These are phyloP conservation scores for Stagonosporopsis vannaccii DNA, from an alignment of 2,329 filamentous ascomycete genomes.

Conservation along the genomic window DNA sequence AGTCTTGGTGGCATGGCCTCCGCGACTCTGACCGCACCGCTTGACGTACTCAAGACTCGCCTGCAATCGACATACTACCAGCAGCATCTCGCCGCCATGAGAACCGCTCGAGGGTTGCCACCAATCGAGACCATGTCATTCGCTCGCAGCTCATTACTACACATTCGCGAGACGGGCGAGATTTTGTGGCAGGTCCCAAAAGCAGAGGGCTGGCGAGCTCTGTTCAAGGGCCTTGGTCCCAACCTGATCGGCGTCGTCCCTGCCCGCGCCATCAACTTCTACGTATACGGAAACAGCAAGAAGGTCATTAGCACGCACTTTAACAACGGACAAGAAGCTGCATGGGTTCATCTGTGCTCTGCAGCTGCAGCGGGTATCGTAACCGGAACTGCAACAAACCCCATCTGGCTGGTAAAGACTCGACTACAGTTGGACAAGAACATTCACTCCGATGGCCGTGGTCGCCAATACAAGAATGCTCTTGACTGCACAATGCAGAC, in stretches of 20 bases:
- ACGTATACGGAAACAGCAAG: constrained; percentile 91
- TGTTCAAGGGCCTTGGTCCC: constrained; percentile 93
- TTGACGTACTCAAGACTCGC: constrained; percentile 92
- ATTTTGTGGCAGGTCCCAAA: constrained; percentile 83
- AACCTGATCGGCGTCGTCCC: constrained; percentile 91
- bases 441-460: constrained; percentile 65
- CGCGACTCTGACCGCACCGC: constrained; percentile 88
- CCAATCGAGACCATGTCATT: constrained; percentile 68
- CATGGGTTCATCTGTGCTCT: constrained; percentile 79
- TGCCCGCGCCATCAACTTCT: constrained; percentile 91
- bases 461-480: constrained; percentile 83
- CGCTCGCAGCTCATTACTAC: constrained; percentile 70
- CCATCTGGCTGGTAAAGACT: constrained; percentile 97
- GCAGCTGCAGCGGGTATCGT: constrained; percentile 81
- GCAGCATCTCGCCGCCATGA: constrained; percentile 74
- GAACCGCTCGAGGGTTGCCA: constrained; percentile 64
- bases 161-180: constrained; percentile 84
- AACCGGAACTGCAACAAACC: constrained; percentile 91
- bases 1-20: constrained; percentile 91
- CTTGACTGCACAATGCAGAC: constrained; percentile 87
- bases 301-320: constrained; percentile 77
- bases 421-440: constrained; percentile 90
- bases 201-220: constrained; percentile 80
- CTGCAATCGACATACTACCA: constrained; percentile 96
- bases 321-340: constrained; percentile 72